Evolutionary conservation across 768 basidiomycete genomes (phyloP), one percentile per base, ranked within the genome.

Genomic region (Stropharia rugosoannulata): DNA sequence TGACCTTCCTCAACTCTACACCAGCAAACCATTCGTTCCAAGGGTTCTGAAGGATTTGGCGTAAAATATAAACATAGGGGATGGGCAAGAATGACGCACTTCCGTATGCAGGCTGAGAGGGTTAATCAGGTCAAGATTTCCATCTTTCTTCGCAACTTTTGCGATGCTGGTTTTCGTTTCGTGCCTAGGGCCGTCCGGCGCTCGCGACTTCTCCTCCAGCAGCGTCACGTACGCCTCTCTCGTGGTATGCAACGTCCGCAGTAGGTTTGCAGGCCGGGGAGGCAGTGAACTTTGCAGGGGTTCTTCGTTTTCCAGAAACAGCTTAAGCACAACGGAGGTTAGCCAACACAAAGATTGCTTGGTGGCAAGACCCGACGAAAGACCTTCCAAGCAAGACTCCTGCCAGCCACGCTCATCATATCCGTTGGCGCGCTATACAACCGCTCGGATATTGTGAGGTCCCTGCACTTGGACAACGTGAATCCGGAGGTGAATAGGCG

Each of bases 21-120:
- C 93, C 83, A 27, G 85, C 77, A 70, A 98, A 99, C 93, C 94
- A 98, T 45, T 85, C 83, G 62, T 85, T 89, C 97, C 97, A 99
- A 9, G 95, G 95, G 71, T 95, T 97, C 86, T 95, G 47, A 32
- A 36, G 15, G 18, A 43, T 18, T 54, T 27, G 29, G 15, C 25
- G 51, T 27, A 13, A 46, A 49, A 39, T 42, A 22, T 38, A 39
- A 41, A 9, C 15, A 35, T 32, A 5, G 42, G 35, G 47, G 41
- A 49, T 36, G 11, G 42, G 39, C 35, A 29, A 19, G 49, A 27
- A 18, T 36, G 15, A 42, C 64, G n/a, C 50, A 89, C 88, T 78
- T 91, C 84, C 54, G 86, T 80, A 62, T 93, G 85, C 57, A 92
- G 72, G 68, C 89, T 92, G 39, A 94, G 73, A 9, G 91, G 93